These are phyloP conservation scores for Cytospora piceae DNA, from an alignment of 2,329 filamentous ascomycete genomes.

Conservation along the genomic window DNA sequence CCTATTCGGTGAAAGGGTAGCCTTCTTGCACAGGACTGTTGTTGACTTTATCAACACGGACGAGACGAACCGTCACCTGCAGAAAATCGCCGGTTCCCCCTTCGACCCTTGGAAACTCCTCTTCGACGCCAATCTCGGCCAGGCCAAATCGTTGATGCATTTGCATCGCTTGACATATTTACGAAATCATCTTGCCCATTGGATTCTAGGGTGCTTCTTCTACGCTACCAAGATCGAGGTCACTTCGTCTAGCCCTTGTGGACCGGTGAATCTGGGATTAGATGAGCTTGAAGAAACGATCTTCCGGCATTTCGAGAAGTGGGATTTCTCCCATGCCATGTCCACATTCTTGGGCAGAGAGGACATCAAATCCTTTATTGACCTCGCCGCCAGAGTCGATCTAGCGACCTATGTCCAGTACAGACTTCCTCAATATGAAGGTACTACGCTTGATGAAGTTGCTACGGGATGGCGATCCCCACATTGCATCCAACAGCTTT, in stretches of 20 bases:
- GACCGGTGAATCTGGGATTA: background rate
- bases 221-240: constrained; percentile 11
- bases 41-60: constrained; percentile 25
- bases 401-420: constrained; percentile 3
- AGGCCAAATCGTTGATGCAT: constrained; percentile 12
- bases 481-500: background rate
- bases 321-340: constrained; percentile 9
- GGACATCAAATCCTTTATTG: background rate
- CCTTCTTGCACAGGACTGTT: constrained; percentile 25
- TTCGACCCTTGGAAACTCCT: constrained; percentile 14
- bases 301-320: background rate
- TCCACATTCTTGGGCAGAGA: background rate
- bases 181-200: background rate
- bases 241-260: background rate
- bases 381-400: constrained; percentile 4
- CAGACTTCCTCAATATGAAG: background rate
- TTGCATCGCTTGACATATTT: constrained; percentile 13
- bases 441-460: constrained; percentile 1
- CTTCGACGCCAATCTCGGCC: constrained; percentile 13
- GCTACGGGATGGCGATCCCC: constrained; percentile 8
- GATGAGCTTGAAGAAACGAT: constrained; percentile 15
- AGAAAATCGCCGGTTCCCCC: background rate
- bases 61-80: constrained; percentile 26
- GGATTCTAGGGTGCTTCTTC: constrained; percentile 14
- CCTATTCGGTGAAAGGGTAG: constrained; percentile 18